Conservation (phyloP, 106 monocot genomes). For the Platanthera zijinensis region DNA sequence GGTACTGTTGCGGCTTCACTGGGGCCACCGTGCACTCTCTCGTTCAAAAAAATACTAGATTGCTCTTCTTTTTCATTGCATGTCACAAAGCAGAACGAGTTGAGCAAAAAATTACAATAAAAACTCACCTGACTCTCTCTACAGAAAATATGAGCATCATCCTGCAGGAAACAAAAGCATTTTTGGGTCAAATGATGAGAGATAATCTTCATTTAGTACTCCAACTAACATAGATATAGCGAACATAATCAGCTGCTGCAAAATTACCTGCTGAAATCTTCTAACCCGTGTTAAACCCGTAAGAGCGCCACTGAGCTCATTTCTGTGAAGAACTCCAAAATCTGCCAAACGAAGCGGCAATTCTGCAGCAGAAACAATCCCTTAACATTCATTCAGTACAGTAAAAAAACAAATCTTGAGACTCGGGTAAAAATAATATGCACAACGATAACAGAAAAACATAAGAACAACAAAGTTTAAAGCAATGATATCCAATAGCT, state of each 20-base stretch:
- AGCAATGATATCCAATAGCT: background rate
- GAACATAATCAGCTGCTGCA: background rate
- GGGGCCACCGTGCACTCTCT: too few species aligned
- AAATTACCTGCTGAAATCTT: conserved; percentile 91
- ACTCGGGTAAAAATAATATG: background rate
- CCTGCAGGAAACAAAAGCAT: conserved; percentile 37
- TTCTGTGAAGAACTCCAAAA: conserved; percentile 98
- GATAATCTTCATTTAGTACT: background rate
- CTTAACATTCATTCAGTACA: background rate
- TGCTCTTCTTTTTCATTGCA: background rate
- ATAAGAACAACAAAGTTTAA: background rate
- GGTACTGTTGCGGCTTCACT: too few species aligned
- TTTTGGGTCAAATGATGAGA: background rate
- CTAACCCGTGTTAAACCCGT: conserved; percentile 97
- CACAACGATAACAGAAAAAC: background rate
- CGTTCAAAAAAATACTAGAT: too few species aligned
- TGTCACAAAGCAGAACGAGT: background rate
- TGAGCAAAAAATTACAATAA: background rate
- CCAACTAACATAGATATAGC: background rate
- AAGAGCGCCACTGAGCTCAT: conserved; percentile 98
- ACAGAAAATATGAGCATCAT: conserved; percentile 99
- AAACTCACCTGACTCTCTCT: conserved; percentile 73
- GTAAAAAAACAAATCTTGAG: background rate
- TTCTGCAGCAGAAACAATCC: conserved; percentile 35
- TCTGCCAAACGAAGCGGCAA: conserved; percentile 95